Base-by-base conservation (phyloP, 805 yeast genomes). In the Tetrapisispora namnaoensis region DNA sequence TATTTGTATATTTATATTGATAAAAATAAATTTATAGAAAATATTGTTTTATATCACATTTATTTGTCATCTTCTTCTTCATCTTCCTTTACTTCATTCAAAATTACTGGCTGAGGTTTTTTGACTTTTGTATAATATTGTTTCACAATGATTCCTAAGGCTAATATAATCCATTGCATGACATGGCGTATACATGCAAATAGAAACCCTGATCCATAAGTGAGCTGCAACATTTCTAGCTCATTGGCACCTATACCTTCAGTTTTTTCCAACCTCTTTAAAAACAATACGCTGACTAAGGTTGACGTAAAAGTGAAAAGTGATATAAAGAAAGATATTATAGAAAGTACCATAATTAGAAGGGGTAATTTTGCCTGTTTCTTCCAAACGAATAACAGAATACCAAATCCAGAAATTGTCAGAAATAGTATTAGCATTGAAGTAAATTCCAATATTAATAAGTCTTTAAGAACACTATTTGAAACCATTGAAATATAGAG, bases 141-240 rank as follows among this genome's bases (percentile, higher is more conserved):
- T 17, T 51, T 52, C 4, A 52, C 49, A 18, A 50, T 37, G 21
- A 57, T 34, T 28, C 51, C 50, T 11, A 54, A 41, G 21, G 55
- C 11, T 11, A 53, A 49, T 27, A 54, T 22, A 3, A 52, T 20
- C 32, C 51, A 36, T 32, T 58, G 62, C 7, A 54, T 18, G 7
- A 44, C 48, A 37, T 51, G 55, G 24, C 61, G 50, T 21, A 53
- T 47, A 42, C 53, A 50, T 22, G 55, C 47, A 22, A 59, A 37
- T 6, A 57, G 48, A 39, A 56, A 60, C 8, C 62, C 64, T 22
- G 53, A 46, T 4, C 62, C 62, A 16, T 55, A 35, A 13, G 45
- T 45, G 0, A 58, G 50, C 39, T 51, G 45, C 14, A 60, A 30
- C n/a, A 58, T 43, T 32, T 58, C 61, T 59, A 59, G 56, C 6